A percentile compares a stretch with the other conserved stretches of the same genome.
These are phyloP conservation scores for Phaeodactylum tricornutum DNA, from an alignment of 108 stramenopile genomes.

Conservation along the genomic window DNA sequence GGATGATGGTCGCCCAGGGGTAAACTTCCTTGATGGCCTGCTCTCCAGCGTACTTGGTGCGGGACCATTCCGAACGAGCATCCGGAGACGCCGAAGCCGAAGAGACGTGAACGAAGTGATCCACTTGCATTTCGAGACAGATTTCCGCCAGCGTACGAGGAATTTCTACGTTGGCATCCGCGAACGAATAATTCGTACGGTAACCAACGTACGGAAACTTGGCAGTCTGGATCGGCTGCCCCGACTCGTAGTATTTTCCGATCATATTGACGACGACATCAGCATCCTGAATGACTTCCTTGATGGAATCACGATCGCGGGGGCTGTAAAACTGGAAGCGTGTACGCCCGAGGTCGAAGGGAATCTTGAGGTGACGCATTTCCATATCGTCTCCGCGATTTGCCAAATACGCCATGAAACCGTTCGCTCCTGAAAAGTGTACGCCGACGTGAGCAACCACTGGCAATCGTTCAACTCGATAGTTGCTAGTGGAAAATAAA, in stretches of 20 bases:
- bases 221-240: conserved; percentile 54
- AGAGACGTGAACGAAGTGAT: conserved; percentile 87
- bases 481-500: background rate
- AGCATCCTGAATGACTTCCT: conserved; percentile 77
- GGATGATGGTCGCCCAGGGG: conserved; percentile 89
- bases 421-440: conserved; percentile 19
- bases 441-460: background rate
- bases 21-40: conserved; percentile 77
- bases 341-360: conserved; percentile 87
- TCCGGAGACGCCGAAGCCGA: conserved; percentile 65
- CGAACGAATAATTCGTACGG: conserved; percentile 67
- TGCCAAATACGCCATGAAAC: conserved; percentile 68
- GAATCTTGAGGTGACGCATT: conserved; percentile 85
- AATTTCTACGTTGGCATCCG: conserved; percentile 84
- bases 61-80: conserved; percentile 77
- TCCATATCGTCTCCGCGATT: conserved; percentile 92
- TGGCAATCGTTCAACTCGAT: background rate
- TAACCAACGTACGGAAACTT: conserved; percentile 71
- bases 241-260: conserved; percentile 90
- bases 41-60: conserved; percentile 90
- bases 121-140: conserved; percentile 85
- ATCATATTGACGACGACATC: conserved; percentile 93
- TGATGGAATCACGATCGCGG: conserved; percentile 83
- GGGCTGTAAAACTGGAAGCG: conserved; percentile 73
- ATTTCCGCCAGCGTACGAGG: conserved; percentile 83